Percentiles rank a stretch among this genome's conserved stretches.
Conservation (phyloP, 106 monocot genomes). For the Platanthera guangdongensis region DNA sequence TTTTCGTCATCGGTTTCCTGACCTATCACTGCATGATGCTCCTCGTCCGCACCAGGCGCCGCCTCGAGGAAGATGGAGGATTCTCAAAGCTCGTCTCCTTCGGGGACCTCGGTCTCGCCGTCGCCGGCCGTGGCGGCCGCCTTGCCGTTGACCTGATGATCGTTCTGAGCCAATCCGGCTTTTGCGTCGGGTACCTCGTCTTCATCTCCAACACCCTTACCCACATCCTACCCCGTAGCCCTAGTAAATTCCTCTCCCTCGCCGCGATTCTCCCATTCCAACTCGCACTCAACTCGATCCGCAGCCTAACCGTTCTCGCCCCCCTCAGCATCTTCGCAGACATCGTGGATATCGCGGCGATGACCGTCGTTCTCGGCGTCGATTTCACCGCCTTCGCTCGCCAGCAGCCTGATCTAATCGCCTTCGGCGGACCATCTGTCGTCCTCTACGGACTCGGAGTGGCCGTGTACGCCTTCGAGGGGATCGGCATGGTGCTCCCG, state of each 20-base stretch:
- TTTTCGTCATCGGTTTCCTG: slow-evolving; percentile 43
- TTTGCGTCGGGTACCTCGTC: slow-evolving; percentile 52
- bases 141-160: slow-evolving; percentile 49
- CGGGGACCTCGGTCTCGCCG: slow-evolving; percentile 49
- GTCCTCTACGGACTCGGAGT: slow-evolving; percentile 51
- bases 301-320: slow-evolving; percentile 45
- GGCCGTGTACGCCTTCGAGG: slow-evolving; percentile 55
- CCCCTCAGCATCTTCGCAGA: slow-evolving; percentile 63
- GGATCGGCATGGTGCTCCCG: slow-evolving; percentile 58
- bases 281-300: slow-evolving; percentile 52
- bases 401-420: background rate
- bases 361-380: slow-evolving; percentile 46
- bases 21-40: slow-evolving; percentile 91
- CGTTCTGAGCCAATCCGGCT: slow-evolving; percentile 43
- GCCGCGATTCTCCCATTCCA: slow-evolving; percentile 47
- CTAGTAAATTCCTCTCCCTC: slow-evolving; percentile 32
- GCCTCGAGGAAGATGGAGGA: slow-evolving; percentile 27
- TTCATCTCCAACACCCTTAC: slow-evolving; percentile 48
- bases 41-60: slow-evolving; percentile 64
- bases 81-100: slow-evolving; percentile 39
- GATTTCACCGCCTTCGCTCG: slow-evolving; percentile 16
- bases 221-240: slow-evolving; percentile 20
- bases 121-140: slow-evolving; percentile 30
- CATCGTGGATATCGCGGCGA: slow-evolving; percentile 53
- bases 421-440: slow-evolving; percentile 21